phyloP scores from a whole-genome alignment of 1,284 basidiomycete genomes.

The Fistulinella cinereoalba region DNA sequence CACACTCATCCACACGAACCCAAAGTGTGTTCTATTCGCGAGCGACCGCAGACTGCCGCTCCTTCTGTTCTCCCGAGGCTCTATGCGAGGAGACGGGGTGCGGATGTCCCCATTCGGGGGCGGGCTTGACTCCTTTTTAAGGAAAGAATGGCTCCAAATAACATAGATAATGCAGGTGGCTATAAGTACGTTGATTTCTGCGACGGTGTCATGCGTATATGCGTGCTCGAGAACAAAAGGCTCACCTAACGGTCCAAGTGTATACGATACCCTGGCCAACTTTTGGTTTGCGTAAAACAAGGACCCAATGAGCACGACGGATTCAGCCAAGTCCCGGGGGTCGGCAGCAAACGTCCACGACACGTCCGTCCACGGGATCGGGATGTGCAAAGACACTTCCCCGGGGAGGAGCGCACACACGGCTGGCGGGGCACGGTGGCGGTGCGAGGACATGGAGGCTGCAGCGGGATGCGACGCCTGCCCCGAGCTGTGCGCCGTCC shows the following conservation, averaged over 20 bases:
- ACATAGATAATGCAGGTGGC: conserved; percentile 60
- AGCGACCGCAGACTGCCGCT: conserved; percentile 24
- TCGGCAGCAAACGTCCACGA: conserved; percentile 27
- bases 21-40: conserved; percentile 50
- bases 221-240: neutral
- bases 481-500: conserved; percentile 14
- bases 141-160: conserved; percentile 56
- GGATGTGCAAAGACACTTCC: conserved; percentile 18
- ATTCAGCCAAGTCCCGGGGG: conserved; percentile 26
- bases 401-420: conserved; percentile 24
- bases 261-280: conserved; percentile 10
- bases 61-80: conserved; percentile 46
- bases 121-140: conserved; percentile 20
- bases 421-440: conserved; percentile 19
- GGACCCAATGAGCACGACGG: conserved; percentile 26
- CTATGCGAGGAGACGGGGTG: conserved; percentile 37
- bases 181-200: conserved; percentile 62
- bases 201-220: conserved; percentile 8
- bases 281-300: conserved; percentile 34
- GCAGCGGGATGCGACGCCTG: conserved; percentile 18
- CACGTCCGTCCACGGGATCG: conserved; percentile 13
- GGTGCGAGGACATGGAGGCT: conserved; percentile 17
- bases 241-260: conserved; percentile 26
- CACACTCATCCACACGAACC: conserved; percentile 86
- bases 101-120: conserved; percentile 23